Evolutionary conservation across 805 yeast species (phyloP).

Genomic region (Pachysolen tannophilus): DNA sequence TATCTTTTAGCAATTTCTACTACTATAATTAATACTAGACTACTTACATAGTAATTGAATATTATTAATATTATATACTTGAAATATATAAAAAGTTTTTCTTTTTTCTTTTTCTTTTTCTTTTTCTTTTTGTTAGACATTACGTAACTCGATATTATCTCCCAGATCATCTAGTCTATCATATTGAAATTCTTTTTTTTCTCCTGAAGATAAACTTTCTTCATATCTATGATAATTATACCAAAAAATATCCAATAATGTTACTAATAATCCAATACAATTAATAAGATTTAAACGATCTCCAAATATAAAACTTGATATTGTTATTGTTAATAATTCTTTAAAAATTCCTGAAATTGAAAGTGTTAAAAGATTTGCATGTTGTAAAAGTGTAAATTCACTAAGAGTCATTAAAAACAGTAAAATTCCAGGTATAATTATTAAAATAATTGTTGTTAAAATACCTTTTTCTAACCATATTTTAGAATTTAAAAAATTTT

Average conservation of each 20-base stretch:
- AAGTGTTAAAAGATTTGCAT: conserved; percentile 78
- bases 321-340: conserved; percentile 74
- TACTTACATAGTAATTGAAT: too few species aligned
- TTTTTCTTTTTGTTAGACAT: too few species aligned
- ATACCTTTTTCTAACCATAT: conserved; percentile 64
- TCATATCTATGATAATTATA: conserved; percentile 63
- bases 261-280: conserved; percentile 63
- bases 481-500: conserved; percentile 38
- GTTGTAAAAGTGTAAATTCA: conserved; percentile 76
- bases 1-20: too few species aligned
- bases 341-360: conserved; percentile 91
- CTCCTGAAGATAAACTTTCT: conserved; percentile 12
- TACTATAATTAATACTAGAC: too few species aligned
- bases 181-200: background rate
- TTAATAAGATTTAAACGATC: conserved; percentile 66
- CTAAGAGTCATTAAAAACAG: conserved; percentile 88
- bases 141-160: conserved; percentile 4
- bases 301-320: conserved; percentile 63
- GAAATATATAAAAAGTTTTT: too few species aligned
- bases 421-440: conserved; percentile 74
- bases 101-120: too few species aligned
- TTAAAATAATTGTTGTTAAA: conserved; percentile 42
- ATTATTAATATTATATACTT: too few species aligned
- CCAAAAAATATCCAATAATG: conserved; percentile 73
- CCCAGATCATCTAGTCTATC: background rate